phyloP scores from a whole-genome alignment of 768 basidiomycete genomes.

The Psilocybe cubensis region DNA sequence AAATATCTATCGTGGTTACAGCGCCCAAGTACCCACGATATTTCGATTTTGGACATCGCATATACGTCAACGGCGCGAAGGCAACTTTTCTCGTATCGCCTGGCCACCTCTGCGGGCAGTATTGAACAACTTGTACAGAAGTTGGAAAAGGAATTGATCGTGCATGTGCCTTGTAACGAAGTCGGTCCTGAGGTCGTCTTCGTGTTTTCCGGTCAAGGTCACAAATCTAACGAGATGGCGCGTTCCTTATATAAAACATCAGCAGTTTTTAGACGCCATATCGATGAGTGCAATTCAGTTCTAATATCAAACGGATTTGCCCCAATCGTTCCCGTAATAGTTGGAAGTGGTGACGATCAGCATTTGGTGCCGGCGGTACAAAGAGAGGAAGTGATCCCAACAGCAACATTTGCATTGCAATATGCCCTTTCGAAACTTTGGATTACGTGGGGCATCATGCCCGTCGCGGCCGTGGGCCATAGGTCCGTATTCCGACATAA shows the following conservation, averaged over 20 bases:
- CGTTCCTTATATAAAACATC: slow-evolving; percentile 52
- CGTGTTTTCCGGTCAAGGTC: slow-evolving; percentile 77
- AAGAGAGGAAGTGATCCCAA: slow-evolving; percentile 41
- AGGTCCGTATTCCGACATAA: slow-evolving; percentile 48
- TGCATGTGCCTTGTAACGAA: slow-evolving; percentile 26
- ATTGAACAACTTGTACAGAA: slow-evolving; percentile 49
- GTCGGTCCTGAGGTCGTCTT: slow-evolving; percentile 50
- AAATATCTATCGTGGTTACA: slow-evolving; percentile 54
- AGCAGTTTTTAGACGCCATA: slow-evolving; percentile 47
- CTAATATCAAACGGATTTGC: slow-evolving; percentile 53
- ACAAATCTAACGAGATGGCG: slow-evolving; percentile 72
- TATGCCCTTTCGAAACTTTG: slow-evolving; percentile 66
- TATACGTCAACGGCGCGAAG: slow-evolving; percentile 74
- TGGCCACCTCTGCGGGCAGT: slow-evolving; percentile 49
- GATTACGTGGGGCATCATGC: slow-evolving; percentile 69
- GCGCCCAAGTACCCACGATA: slow-evolving; percentile 21
- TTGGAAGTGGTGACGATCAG: slow-evolving; percentile 15
- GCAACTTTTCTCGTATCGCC: slow-evolving; percentile 54
- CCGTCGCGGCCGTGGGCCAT: slow-evolving; percentile 68
- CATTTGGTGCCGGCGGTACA: not conserved
- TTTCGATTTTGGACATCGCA: slow-evolving; percentile 52
- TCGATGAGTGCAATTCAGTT: slow-evolving; percentile 62
- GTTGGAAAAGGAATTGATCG: slow-evolving; percentile 39
- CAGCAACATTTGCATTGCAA: slow-evolving; percentile 62
- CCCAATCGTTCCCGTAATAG: slow-evolving; percentile 51